Evolutionary conservation across 768 basidiomycete genomes (phyloP).

Genomic region (Xerocomellus chrysenteron): DNA sequence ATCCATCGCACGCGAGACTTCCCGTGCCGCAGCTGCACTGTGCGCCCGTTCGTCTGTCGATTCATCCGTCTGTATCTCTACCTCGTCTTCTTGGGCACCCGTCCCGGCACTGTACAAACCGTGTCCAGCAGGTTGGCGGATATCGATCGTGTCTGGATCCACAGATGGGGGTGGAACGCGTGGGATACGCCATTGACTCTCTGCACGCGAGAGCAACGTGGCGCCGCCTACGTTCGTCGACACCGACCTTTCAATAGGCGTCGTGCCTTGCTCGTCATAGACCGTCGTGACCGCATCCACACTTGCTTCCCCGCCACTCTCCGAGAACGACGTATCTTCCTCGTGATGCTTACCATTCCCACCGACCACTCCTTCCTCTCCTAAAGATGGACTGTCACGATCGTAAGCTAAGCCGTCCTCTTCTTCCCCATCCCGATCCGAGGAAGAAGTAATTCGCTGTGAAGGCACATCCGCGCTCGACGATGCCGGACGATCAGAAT

Average conservation of each 20-base stretch:
- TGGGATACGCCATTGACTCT: conserved; percentile 29
- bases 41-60: conserved; percentile 51
- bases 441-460: conserved; percentile 34
- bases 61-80: conserved; percentile 28
- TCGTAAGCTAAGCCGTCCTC: conserved; percentile 29
- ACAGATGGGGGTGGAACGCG: conserved; percentile 42
- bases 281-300: not conserved
- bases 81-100: conserved; percentile 20
- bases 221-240: conserved; percentile 4
- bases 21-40: conserved; percentile 67
- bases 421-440: conserved; percentile 30
- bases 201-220: conserved; percentile 12
- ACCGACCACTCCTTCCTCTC: not conserved
- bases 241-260: conserved; percentile 5
- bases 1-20: conserved; percentile 65
- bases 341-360: conserved; percentile 14
- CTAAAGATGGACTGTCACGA: conserved; percentile 11
- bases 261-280: conserved; percentile 1
- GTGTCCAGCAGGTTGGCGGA: not conserved
- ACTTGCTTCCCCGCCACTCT: conserved; percentile 8
- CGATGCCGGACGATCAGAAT: conserved; percentile 30
- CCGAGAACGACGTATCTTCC: conserved; percentile 11
- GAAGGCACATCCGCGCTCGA: conserved; percentile 36
- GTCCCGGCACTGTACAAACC: not conserved
- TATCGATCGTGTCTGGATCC: conserved; percentile 21